Evolutionary conservation across 768 basidiomycete species (phyloP).

Genomic region (Trametes elegans): DNA sequence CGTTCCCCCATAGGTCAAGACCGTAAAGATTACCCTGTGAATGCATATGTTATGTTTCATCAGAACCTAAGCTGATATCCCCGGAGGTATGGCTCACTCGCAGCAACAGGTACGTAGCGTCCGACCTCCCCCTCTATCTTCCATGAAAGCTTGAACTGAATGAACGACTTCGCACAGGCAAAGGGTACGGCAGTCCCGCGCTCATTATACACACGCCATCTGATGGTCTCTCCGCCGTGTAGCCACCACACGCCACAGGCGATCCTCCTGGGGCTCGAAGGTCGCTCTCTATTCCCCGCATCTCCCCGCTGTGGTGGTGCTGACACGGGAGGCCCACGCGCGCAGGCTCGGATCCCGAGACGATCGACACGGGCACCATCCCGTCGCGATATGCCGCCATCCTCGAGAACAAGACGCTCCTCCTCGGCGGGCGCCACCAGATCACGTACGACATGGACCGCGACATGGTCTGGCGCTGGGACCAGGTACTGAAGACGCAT

Average conservation of each 20-base stretch:
- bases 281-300: slow-evolving; percentile 19
- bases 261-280: slow-evolving; percentile 80
- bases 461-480: slow-evolving; percentile 93
- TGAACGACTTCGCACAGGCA: slow-evolving; percentile 44
- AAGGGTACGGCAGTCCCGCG: slow-evolving; percentile 53
- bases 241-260: slow-evolving; percentile 90
- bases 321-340: neutral
- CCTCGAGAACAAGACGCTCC: slow-evolving; percentile 57
- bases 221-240: slow-evolving; percentile 1
- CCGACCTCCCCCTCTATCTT: neutral
- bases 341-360: slow-evolving; percentile 84
- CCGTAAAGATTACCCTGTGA: slow-evolving; percentile 86
- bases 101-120: slow-evolving; percentile 71
- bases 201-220: slow-evolving; percentile 3
- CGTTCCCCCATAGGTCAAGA: slow-evolving; percentile 58
- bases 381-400: slow-evolving; percentile 73
- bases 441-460: slow-evolving; percentile 85
- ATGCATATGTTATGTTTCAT: slow-evolving; percentile 27
- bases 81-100: slow-evolving; percentile 82
- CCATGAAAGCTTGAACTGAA: neutral
- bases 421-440: slow-evolving; percentile 70
- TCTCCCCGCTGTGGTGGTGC: too few relatives aligned
- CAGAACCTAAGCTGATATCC: neutral
- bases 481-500: slow-evolving; percentile 84
- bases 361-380: slow-evolving; percentile 85